Evolutionary conservation across 306 rosid species (phyloP), one percentile per base, ranked within the genome.

Genomic region (Erythrophleum fordii): DNA sequence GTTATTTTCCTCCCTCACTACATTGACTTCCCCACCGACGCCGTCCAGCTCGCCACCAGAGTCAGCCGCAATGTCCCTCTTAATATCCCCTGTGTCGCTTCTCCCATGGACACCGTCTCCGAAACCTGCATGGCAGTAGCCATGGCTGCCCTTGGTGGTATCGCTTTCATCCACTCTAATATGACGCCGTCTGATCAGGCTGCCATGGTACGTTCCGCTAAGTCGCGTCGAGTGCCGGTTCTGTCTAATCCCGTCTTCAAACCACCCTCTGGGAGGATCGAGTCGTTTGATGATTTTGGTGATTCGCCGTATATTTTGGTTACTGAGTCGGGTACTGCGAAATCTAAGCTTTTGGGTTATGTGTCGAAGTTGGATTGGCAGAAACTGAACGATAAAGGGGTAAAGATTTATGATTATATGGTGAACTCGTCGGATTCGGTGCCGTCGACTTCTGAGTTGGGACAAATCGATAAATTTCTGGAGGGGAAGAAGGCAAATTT

Each of bases 21-120:
- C 67, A 91, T 91, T 55, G 95, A 89, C 78, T 91, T 91, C 78
- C 87, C 91, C 41, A 83, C 91, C 6, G 93, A 89, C 37, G 49
- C 86, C 5, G 95, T 91, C 72, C 74, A 31, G 3, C 85, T 89
- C 12, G 39, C 69, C 58, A 85, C 95, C 46, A 77, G 65, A 0
- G 81, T 91, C 78, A 85, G 80, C 25, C 91, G 93, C 59, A 84
- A 84, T 28, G 4, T 91, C 18, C 53, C 85, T 2, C 90, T 89
- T 35, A 64, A 76, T 18, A 64, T 88, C 26, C 95, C 95, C 45
- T 84, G 90, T 76, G 87, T 89, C 16, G 84, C 95, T 23, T 91
- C 95, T 25, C 95, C 95, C 2, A 91, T 91, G 93, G 95, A 91
- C 77, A 91, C 93, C 16, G 91, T 91, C 64, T 89, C 90, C 25